A percentile compares a stretch with the other conserved stretches of the same genome.
Evolutionary conservation across 805 yeast species (phyloP).

Genomic region (Candida nitratophila): DNA sequence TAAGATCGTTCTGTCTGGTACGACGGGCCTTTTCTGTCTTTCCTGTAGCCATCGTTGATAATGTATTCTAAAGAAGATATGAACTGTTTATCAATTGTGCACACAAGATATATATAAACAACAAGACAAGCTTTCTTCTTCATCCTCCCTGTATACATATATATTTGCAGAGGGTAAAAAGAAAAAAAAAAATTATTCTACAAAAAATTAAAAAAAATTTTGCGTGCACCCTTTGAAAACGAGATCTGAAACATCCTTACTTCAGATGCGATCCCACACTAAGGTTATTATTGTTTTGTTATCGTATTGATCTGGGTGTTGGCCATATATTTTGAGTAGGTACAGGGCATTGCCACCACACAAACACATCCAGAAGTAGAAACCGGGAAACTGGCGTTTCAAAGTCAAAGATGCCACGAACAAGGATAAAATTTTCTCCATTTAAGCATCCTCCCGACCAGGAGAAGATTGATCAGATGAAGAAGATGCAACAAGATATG

Average conservation of each 20-base stretch:
- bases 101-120: no score
- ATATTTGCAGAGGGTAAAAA: neutral
- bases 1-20: conserved; percentile 68
- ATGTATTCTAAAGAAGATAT: no score
- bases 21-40: conserved; percentile 90
- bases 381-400: no score
- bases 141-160: no score
- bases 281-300: no score
- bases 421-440: neutral
- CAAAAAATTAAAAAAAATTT: neutral
- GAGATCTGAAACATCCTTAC: neutral
- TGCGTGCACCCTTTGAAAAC: neutral
- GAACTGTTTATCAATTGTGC: neutral
- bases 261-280: neutral
- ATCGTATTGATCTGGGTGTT: no score
- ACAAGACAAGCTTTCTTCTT: no score
- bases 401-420: neutral
- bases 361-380: no score
- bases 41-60: conserved; percentile 70
- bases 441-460: neutral
- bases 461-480: neutral
- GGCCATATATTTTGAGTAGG: no score
- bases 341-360: no score
- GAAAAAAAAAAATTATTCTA: neutral
- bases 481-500: neutral